Evolutionary conservation across 345 rosid species (phyloP).

Genomic region (Durio zibethinus): DNA sequence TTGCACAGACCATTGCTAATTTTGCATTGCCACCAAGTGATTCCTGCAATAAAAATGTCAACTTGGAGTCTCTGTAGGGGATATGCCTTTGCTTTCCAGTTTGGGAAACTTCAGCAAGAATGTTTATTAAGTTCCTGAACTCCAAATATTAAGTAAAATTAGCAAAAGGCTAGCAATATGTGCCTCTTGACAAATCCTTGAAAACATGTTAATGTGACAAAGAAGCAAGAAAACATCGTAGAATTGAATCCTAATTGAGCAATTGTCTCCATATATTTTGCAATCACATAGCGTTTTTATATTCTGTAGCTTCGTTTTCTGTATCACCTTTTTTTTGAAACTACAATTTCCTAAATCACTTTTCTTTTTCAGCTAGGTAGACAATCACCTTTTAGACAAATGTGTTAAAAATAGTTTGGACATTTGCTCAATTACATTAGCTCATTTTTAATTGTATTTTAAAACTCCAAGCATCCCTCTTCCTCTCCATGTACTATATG

Average conservation of each 20-base stretch:
- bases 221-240: not conserved
- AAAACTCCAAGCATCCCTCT: not conserved
- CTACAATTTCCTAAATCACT: not conserved
- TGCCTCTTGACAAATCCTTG: not conserved
- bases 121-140: constrained; percentile 94
- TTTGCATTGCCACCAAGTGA: constrained; percentile 99
- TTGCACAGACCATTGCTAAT: constrained; percentile 93
- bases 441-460: not conserved
- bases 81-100: constrained; percentile 98
- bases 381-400: not conserved
- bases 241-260: not conserved
- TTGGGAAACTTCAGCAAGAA: constrained; percentile 97
- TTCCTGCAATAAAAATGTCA: constrained; percentile 94
- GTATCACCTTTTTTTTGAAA: not conserved
- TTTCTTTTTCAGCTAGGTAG: not conserved
- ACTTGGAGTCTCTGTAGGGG: constrained; percentile 97
- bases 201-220: constrained; percentile 5
- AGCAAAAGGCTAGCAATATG: constrained; percentile 3
- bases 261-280: not conserved
- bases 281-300: not conserved
- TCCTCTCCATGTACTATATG: not conserved
- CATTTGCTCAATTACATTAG: not conserved
- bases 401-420: not conserved
- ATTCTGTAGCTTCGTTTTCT: not conserved
- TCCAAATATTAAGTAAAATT: constrained; percentile 21